Base-by-base conservation (phyloP, 2,329 filamentous ascomycete species). In the Didymella pomorum region DNA sequence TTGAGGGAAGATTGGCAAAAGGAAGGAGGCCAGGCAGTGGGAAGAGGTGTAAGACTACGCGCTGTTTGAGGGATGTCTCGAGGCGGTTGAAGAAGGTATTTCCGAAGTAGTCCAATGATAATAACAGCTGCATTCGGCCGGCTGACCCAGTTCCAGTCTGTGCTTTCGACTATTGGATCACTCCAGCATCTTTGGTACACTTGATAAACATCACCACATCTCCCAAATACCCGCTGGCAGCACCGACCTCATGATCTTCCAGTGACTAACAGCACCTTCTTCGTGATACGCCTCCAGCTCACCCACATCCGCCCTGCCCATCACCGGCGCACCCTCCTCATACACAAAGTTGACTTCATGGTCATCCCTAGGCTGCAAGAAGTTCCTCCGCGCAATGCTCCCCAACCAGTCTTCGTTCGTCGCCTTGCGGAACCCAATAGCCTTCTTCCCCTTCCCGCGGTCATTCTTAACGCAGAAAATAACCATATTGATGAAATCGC, bases 401-500 rank as follows among this genome's bases (percentile, higher is more conserved):
- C 85, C 84, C 31, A 97, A 79, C 69, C 86, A 89, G 72, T 99
- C 95, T 2, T 80, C 79, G 7, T 83, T 76, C 0, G 78, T 80
- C 0, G 93, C 86, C 16, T 81, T 71, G 12, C 93, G 85, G 80
- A 98, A 98, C 0, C 73, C 79, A 35, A 93, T 78, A 0, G 80
- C 78, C 18, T 52, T 45, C n/a, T 71, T 72, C 1, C 72, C 72
- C 29, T 58, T 47, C 0, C 62, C 71, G 26, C 72, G 64, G 25
- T 79, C 73, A 11, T 79, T 81, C 78, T 93, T 94, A 58, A 86
- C 88, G 82, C 95, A 99, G 80, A 97, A 97, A 60, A 98, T 87
- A 45, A 98, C 91, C 85, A 98, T 92, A 80, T 99, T 99, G 73
- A 93, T 92, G 76, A 98, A 97, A 72, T 97, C 91, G 1, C 68